Base-by-base conservation (phyloP, 2,329 filamentous ascomycete genomes). In the Colletotrichum scovillei region DNA sequence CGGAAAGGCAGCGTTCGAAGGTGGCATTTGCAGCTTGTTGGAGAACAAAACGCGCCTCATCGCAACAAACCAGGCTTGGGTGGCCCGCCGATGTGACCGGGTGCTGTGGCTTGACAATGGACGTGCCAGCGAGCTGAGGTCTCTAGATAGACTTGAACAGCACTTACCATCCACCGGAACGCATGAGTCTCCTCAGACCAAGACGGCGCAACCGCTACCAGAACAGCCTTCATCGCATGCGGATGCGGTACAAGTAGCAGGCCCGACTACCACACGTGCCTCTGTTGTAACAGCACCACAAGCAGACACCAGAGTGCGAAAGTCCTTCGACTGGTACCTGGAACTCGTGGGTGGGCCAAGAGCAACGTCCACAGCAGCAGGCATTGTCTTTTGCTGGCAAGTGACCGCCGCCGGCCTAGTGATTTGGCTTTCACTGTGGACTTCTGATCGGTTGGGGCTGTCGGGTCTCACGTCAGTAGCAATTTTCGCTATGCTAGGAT, bases 51-150 rank as follows among this genome's bases (percentile, higher is more conserved):
- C 60, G 22, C 38, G 60, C 26, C 19, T 63, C 16, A 11, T 63
- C 24, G 42, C 28, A 24, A 63, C 60, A 8, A 63, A 63, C 9
- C 42, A 63, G 42, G 60, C 26, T 49, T 49, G 26, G 24, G 26
- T 63, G 60, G 60, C 60, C 22, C 26, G 42, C 6, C 42, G 42
- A 16, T 63, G 60, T 22, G 60, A 63, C 6, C 42, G 60, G 8
- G 42, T 63, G 14, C 38, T 63, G 38, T 63, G 60, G 42, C 60
- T 63, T 9, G 42, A 63, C 26, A 22, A 63, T 19, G 60, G 60
- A 52, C 24, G 30, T n/a, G 16, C 4, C 4, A 52, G 14, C 38
- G 46, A 42, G 42, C 26, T 63, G 19, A 30, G 5, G 4, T 63
- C 60, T 49, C 3, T 28, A 7, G 12, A 28, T 1, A 63, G 28